Evolutionary conservation across 306 rosid species (phyloP), one percentile per base, ranked within the genome.

Genomic region (Canavalia gladiata): DNA sequence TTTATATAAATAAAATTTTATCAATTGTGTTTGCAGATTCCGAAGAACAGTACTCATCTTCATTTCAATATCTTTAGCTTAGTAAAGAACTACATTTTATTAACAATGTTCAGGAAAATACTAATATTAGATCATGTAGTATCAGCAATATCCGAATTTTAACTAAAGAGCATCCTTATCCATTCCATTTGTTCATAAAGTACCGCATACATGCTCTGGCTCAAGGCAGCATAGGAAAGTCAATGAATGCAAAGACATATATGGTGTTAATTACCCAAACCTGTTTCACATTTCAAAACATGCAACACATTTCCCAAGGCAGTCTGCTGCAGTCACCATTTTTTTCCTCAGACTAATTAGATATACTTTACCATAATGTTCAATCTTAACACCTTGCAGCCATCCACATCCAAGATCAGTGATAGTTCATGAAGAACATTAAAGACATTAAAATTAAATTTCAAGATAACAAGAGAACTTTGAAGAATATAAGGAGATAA

Each of bases 231-330:
- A 63, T 9, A 63, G 45, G 68, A 2, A 63, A 63, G 46, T 63
- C 68, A 34, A 63, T 35, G 45, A 35, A 63, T 35, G 68, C 46
- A 63, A 63, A 63, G 68, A 60, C 9, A 37, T 64, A 62, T 7
- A n/a, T 18, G 71, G 49, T 64, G 9, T n/a, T 39, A 64, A n/a
- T 18, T 41, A 66, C 49, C 33, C 0, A 41, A 11, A 39, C 7
- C 4, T 41, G n/a, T 65, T 41, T 25, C 52, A 66, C 7, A 65
- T 65, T 65, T 18, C 51, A 65, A 2, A 65, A 65, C 34, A 57
- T 5, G 74, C 4, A 30, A 39, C 43, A 65, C 25, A 41, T 67
- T 41, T 77, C 33, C 45, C 9, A 28, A 41, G 45, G 56, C 52
- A 67, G 37, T 41, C 5, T 41, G n/a, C 12, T 37, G 41, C 35